phyloP scores from a whole-genome alignment of 495 filamentous ascomycete genomes.

The Aspergillus steynii region DNA sequence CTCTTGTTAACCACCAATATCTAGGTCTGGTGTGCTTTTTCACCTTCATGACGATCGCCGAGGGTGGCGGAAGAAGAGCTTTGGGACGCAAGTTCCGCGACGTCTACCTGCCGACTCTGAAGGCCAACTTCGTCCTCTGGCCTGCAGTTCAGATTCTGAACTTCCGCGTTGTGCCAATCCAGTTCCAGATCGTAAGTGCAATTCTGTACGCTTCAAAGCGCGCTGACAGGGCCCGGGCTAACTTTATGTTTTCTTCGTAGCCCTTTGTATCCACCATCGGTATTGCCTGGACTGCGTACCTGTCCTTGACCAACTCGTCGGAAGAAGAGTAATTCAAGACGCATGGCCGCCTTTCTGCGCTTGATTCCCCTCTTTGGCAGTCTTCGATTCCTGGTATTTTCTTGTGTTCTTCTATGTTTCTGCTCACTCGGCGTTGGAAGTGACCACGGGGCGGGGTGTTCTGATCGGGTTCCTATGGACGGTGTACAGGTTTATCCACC shows the following conservation, averaged over 20 bases:
- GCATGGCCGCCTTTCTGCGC: background rate
- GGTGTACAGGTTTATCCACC: background rate
- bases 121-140: conserved; percentile 97
- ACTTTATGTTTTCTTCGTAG: conserved; percentile 43
- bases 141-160: conserved; percentile 95
- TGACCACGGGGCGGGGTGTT: background rate
- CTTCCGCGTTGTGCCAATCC: conserved; percentile 91
- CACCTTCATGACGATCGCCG: conserved; percentile 92
- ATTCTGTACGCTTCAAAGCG: background rate
- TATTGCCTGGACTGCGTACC: conserved; percentile 99
- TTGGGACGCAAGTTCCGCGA: conserved; percentile 85
- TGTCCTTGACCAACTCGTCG: conserved; percentile 89
- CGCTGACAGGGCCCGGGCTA: background rate
- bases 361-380: background rate
- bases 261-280: conserved; percentile 95
- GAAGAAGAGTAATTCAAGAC: conserved; percentile 55
- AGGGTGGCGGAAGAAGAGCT: conserved; percentile 83
- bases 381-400: background rate
- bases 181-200: conserved; percentile 89
- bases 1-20: background rate
- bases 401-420: conserved; percentile 1
- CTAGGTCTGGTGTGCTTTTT: conserved; percentile 88
- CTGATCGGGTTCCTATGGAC: background rate
- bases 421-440: background rate
- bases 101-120: conserved; percentile 89